Percentiles rank a stretch among this genome's conserved stretches.
These are phyloP conservation scores for Stephanodiscus minutulus DNA, from an alignment of 108 stramenopile genomes.

Conservation along the genomic window DNA sequence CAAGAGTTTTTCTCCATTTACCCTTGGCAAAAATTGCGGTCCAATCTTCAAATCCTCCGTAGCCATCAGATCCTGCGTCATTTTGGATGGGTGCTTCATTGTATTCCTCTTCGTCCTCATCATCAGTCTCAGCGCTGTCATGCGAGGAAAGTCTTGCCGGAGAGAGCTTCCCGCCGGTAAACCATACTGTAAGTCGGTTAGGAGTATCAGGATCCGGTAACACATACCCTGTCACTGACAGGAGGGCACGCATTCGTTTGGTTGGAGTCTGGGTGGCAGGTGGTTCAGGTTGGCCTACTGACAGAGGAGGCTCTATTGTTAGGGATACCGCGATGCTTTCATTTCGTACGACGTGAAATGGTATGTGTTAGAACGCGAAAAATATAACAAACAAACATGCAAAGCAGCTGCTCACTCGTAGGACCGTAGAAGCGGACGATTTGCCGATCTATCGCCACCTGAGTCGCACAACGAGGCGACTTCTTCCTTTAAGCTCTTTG, in stretches of 20 bases:
- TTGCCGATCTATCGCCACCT: slow-evolving; percentile 33
- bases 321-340: slow-evolving; percentile 68
- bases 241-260: slow-evolving; percentile 69
- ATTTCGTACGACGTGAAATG: not conserved
- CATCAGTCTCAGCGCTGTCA: slow-evolving; percentile 21
- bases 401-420: slow-evolving; percentile 55
- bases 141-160: slow-evolving; percentile 34
- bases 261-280: slow-evolving; percentile 37
- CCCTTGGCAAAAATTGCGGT: slow-evolving; percentile 61
- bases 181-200: slow-evolving; percentile 71
- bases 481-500: slow-evolving; percentile 69
- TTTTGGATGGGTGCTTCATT: slow-evolving; percentile 42
- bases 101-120: slow-evolving; percentile 13
- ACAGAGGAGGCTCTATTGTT: slow-evolving; percentile 63
- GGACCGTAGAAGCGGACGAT: slow-evolving; percentile 49
- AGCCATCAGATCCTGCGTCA: slow-evolving; percentile 32
- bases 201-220: slow-evolving; percentile 67
- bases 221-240: slow-evolving; percentile 79
- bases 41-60: slow-evolving; percentile 62
- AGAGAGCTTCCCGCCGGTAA: slow-evolving; percentile 70
- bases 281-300: slow-evolving; percentile 60
- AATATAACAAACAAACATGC: not conserved
- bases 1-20: slow-evolving; percentile 62
- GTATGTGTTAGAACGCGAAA: not conserved
- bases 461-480: slow-evolving; percentile 50